These are phyloP conservation scores for Gaultheria prostrata DNA, from an alignment of 148 eudicot species.

Conservation along the genomic window DNA sequence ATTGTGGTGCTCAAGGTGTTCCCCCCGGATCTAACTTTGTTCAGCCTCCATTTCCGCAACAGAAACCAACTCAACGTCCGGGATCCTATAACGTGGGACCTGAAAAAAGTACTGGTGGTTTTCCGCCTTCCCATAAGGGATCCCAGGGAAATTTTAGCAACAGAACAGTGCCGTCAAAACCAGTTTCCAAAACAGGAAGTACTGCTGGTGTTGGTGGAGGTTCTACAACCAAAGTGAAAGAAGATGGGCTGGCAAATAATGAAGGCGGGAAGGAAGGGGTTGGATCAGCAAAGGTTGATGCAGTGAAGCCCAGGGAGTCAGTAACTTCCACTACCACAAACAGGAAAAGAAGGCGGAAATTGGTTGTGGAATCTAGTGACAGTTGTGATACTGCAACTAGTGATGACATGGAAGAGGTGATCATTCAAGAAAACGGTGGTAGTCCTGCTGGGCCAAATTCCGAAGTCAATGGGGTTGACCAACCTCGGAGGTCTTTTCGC, in stretches of 20 bases:
- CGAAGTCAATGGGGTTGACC: constrained; percentile 3
- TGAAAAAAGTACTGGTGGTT: constrained; percentile 13
- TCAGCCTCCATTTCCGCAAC: constrained; percentile 17
- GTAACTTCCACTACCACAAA: constrained; percentile 10
- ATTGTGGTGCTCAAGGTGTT: constrained; percentile 20
- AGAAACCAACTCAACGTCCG: constrained; percentile 14
- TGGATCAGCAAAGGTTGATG: constrained; percentile 10
- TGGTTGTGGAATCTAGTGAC: constrained; percentile 29
- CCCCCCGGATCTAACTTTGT: constrained; percentile 6
- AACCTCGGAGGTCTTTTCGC: constrained; percentile 31
- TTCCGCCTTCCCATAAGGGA: constrained; percentile 18
- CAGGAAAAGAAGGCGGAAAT: constrained; percentile 31
- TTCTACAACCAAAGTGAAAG: constrained; percentile 14
- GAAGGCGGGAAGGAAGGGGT: constrained; percentile 10
- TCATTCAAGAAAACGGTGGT: constrained; percentile 12
- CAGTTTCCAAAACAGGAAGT: constrained; percentile 2
- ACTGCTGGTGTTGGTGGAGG: constrained; percentile 18
- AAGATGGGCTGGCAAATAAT: constrained; percentile 3
- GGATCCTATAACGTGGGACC: constrained; percentile 7
- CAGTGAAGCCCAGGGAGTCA: constrained; percentile 13
- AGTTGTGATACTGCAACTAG: constrained; percentile 26
- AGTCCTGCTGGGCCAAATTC: constrained; percentile 11
- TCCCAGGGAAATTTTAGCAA: constrained; percentile 15
- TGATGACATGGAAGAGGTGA: constrained; percentile 19
- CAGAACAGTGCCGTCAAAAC: constrained; percentile 16